Conservation (phyloP, 1,284 basidiomycete species). For the Rhodotorula sp. region DNA sequence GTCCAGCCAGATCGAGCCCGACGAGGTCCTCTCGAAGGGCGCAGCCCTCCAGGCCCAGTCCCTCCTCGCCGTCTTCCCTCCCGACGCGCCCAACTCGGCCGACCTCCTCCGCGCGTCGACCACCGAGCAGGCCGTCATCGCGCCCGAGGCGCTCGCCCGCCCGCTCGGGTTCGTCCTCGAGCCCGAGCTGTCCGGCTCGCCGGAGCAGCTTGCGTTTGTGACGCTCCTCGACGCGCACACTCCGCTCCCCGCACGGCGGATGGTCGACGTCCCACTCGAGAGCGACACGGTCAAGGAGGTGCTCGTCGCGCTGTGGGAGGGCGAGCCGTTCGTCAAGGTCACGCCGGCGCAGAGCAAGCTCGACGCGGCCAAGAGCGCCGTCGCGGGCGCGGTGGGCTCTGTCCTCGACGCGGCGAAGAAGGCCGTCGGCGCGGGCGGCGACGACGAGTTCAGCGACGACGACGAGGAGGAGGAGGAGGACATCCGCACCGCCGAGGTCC, state of each 20-base stretch:
- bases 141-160: conserved; percentile 61
- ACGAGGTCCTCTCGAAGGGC: conserved; percentile 84
- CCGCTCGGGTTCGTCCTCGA: conserved; percentile 79
- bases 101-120: conserved; percentile 30
- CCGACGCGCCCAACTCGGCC: conserved; percentile 12
- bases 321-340: conserved; percentile 73
- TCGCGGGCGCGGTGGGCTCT: conserved; percentile 29
- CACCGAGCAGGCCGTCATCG: conserved; percentile 58
- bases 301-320: conserved; percentile 85
- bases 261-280: conserved; percentile 69
- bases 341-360: conserved; percentile 57
- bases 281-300: conserved; percentile 73
- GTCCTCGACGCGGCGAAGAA: conserved; percentile 32
- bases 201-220: conserved; percentile 48
- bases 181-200: conserved; percentile 44
- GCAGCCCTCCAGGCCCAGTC: conserved; percentile 82
- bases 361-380: conserved; percentile 26
- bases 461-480: conserved; percentile 57
- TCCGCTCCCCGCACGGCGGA: conserved; percentile 62
- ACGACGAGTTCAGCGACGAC: conserved; percentile 55
- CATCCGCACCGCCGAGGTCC: conserved; percentile 67
- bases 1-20: conserved; percentile 72
- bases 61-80: conserved; percentile 53
- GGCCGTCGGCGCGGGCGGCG: conserved; percentile 20
- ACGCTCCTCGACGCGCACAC: conserved; percentile 50